Evolutionary conservation across 1,284 basidiomycete species (phyloP).

Genomic region (Austroboletus novae-zelandiae): DNA sequence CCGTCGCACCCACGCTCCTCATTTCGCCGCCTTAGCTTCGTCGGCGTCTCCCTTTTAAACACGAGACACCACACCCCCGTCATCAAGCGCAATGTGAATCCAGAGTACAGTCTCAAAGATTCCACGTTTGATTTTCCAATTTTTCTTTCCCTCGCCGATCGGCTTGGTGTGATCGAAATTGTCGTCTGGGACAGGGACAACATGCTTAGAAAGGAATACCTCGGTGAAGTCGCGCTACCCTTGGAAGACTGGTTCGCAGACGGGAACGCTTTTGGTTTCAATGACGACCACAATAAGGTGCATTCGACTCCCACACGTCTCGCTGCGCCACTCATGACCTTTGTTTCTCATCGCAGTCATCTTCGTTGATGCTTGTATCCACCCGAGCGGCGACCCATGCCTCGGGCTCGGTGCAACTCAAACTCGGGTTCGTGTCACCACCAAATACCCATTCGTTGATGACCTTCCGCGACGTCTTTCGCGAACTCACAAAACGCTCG

Average conservation of each 20-base stretch:
- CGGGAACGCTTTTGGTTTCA: constrained; percentile 50
- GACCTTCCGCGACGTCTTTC: constrained; percentile 58
- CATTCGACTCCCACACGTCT: constrained; percentile 21
- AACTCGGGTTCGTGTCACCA: constrained; percentile 71
- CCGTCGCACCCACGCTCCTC: background rate
- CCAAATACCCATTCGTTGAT: constrained; percentile 38
- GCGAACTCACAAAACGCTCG: constrained; percentile 62
- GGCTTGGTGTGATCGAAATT: constrained; percentile 77
- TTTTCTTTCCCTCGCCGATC: constrained; percentile 70
- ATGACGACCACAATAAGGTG: constrained; percentile 59
- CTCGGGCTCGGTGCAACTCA: constrained; percentile 66
- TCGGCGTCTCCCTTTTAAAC: constrained; percentile 66
- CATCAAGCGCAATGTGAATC: constrained; percentile 77
- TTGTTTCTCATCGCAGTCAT: constrained; percentile 39
- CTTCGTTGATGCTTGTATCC: constrained; percentile 59
- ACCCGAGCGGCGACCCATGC: constrained; percentile 60
- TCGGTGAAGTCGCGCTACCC: constrained; percentile 81
- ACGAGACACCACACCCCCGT: constrained; percentile 77
- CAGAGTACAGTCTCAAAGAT: constrained; percentile 66
- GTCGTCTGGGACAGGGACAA: constrained; percentile 94
- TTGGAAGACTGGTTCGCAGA: constrained; percentile 80
- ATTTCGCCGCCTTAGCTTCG: constrained; percentile 51
- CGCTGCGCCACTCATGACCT: background rate
- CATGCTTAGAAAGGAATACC: constrained; percentile 81
- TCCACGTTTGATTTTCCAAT: constrained; percentile 88